Evolutionary conservation across 1,139 yeast species (phyloP), one percentile per base, ranked within the genome.

Genomic region (Blastobotrys petasosporus): DNA sequence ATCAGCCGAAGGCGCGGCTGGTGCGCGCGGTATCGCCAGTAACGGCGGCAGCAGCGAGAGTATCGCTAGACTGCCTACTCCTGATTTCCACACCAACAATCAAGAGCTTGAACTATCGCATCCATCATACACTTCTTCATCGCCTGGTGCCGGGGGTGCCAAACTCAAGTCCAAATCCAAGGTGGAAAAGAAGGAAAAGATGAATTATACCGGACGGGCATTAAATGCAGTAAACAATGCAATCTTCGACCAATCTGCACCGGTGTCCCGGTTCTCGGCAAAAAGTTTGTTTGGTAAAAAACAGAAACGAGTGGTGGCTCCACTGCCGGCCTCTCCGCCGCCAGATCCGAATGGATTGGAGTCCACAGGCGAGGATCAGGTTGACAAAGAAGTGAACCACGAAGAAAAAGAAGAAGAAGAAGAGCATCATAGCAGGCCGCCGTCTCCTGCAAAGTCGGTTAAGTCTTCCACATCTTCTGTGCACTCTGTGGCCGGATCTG

Each of bases 201-300:
- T 20, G 25, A 20, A 20, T 20, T 20, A 20, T 20, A 20, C 25
- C 25, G 25, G 25, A 35, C 3, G 15, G 23, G 41, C 39, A 20
- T 8, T 42, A 25, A 13, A 32, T 23, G 32, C 34, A 12, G 23
- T 37, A 2, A 37, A 37, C 20, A 39, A 40, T 25, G 8, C 40
- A 9, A 12, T 44, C 17, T 44, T 44, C 13, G 47, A 44, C 12
- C 36, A 34, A 10, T 15, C 32, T 17, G 25, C 37, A 3, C 43
- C 43, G 3, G 44, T 32, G n/a, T 54, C 59, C 9, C 52, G 52
- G 43, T 55, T 43, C 43, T 54, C 58, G n/a, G 58, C 58, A 17
- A 54, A 54, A 43, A 54, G 53, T 5, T 47, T 55, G 20, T 41
- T 54, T 37, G 39, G 48, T 17, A 45, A 41, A 32, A 50, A 47